Evolutionary conservation across 2,329 filamentous ascomycete species (phyloP), one percentile per base, ranked within the genome.

Genomic region (Claviceps humidiphila): DNA sequence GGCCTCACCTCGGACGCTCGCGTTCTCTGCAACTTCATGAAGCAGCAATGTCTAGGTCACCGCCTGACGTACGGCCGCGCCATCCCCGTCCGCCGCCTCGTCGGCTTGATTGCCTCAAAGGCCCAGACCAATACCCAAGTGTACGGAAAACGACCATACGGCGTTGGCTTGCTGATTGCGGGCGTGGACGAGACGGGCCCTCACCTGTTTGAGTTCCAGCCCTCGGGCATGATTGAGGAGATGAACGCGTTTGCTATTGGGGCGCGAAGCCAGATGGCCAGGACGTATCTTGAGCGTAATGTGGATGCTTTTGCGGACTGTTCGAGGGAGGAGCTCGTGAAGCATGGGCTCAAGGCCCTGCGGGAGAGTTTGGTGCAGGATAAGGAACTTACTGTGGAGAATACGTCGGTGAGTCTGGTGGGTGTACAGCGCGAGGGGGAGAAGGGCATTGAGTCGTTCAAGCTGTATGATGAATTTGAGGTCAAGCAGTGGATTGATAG

Each of bases 1-100:
- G 93, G 93, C 62, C 87, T 98, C 57, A 93, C 93, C 60, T 96
- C 91, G 54, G 93, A 98, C 71, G 93, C 91, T 66, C 93, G 93
- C 65, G 93, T 98, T 62, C 89, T 98, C 62, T 96, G 90, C 77
- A 98, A 98, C 81, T 98, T 96, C 77, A 97, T 98, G 91, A 97
- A 96, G 77, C 89, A 95, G 74, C 93, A 97, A 74, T 95, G 89
- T 58, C 88, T 98, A 64, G 87, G 88, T 64, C 91, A 93, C 63
- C 89, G 91, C 69, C 84, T 98, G 63, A 95, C 89, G 53, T 97
- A 95, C 75, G 91, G 88, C 72, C 90, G 93, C 60, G 83, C 90
- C 60, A 93, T 98, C 67, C 88, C 89, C 37, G 76, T 97, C 66
- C 85, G 89, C 64, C 85, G 87, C 57, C 88, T 97, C 62, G 90